Evolutionary conservation across 2,329 filamentous ascomycete species (phyloP), one percentile per base, ranked within the genome.

Genomic region (Pseudodiploospora longispora): DNA sequence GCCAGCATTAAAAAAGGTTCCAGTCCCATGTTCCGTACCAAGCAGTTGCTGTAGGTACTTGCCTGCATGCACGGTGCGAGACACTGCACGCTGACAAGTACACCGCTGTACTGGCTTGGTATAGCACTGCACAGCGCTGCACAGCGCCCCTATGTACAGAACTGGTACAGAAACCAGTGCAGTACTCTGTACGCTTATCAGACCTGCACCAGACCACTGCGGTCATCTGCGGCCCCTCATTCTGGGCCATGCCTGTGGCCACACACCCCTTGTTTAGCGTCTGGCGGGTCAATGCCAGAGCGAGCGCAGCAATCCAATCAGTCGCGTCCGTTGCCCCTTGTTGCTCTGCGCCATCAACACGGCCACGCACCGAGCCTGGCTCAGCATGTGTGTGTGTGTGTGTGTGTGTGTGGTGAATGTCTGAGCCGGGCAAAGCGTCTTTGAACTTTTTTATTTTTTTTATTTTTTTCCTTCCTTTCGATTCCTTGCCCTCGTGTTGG

Each of bases 221-320:
- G 35, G 38, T 40, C 45, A 44, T 44, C 45, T 47, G 45, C 41
- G 35, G 42, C 41, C 41, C 37, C 36, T 34, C 37, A 19, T 19
- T 19, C 19, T 19, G 19, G 19, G 19, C 19, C 19, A 19, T 19
- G 19, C 19, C 19, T 19, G 19, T 19, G 19, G 19, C 42, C 37
- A 38, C 12, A 27, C 33, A 27, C n/a, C 42, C 46, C 46, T 40
- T 47, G 42, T 44, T 30, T 47, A 46, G 46, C 40, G 46, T 34
- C 10, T 33, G 47, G 46, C 50, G 47, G 54, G 42, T 58, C 55
- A 57, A 62, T 61, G 56, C 55, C 52, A 57, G 49, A 44, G 46
- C 43, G 38, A 53, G 41, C 40, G 3, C 40, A 42, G 44, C 44
- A 32, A 50, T 43, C 59, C 59, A 62, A 63, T 63, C 50, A 53